phyloP scores from a whole-genome alignment of 2,329 filamentous ascomycete genomes.

The Aspergillus sp. region DNA sequence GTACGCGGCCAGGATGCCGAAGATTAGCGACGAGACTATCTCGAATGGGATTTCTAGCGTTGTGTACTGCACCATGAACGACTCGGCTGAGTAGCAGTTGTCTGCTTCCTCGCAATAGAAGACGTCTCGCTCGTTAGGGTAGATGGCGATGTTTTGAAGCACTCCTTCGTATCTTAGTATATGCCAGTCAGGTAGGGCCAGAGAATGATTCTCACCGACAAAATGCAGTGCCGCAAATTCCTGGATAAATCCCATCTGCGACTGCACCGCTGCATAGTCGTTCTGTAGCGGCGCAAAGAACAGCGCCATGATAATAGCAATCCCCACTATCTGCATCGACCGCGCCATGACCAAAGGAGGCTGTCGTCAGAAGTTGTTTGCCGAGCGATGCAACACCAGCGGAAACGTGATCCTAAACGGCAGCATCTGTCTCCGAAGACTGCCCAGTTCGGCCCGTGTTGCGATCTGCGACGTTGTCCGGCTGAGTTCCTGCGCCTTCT shows the following conservation, averaged over 20 bases:
- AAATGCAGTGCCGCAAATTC: conserved; percentile 52
- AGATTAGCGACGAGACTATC: conserved; percentile 54
- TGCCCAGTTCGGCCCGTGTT: conserved; percentile 63
- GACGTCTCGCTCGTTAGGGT: conserved; percentile 62
- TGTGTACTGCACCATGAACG: conserved; percentile 63
- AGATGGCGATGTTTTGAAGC: conserved; percentile 69
- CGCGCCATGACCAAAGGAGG: conserved; percentile 56
- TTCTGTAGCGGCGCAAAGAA: conserved; percentile 64
- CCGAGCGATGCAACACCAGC: conserved; percentile 56
- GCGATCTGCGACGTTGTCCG: conserved; percentile 41
- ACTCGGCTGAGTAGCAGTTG: conserved; percentile 59
- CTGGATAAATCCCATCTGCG: conserved; percentile 63
- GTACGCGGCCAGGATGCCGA: conserved; percentile 54
- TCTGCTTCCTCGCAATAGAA: conserved; percentile 72
- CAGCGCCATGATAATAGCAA: conserved; percentile 54
- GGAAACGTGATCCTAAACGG: conserved; percentile 56
- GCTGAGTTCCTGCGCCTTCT: conserved; percentile 10
- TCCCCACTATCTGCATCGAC: conserved; percentile 56
- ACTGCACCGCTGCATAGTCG: conserved; percentile 62
- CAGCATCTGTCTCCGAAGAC: conserved; percentile 54
- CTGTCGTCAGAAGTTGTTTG: conserved; percentile 60
- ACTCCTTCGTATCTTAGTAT: conserved; percentile 46
- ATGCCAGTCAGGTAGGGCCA: not conserved
- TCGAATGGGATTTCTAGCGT: conserved; percentile 64
- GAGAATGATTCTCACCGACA: conserved; percentile 20